phyloP scores from a whole-genome alignment of 495 filamentous ascomycete species.

The Lasiosphaeria ovina region DNA sequence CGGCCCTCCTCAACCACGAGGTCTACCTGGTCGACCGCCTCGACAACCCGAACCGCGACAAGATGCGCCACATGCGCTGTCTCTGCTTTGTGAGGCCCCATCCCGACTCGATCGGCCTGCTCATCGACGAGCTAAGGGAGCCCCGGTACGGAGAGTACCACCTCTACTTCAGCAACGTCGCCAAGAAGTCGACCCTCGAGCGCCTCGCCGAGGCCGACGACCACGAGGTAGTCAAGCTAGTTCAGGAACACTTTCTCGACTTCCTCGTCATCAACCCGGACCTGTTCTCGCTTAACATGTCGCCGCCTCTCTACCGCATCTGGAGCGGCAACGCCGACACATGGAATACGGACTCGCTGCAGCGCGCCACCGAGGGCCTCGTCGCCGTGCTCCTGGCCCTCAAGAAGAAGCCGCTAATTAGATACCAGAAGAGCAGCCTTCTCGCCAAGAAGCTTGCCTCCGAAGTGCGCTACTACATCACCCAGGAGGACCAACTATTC shows the following conservation, averaged over 20 bases:
- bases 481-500: conserved; percentile 95
- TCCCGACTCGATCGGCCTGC: conserved; percentile 81
- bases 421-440: conserved; percentile 89
- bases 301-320: conserved; percentile 70
- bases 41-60: conserved; percentile 87
- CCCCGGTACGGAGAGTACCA: conserved; percentile 98
- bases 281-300: conserved; percentile 77
- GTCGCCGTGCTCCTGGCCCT: conserved; percentile 77
- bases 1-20: conserved; percentile 91
- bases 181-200: conserved; percentile 94
- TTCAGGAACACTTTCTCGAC: conserved; percentile 95
- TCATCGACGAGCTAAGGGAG: conserved; percentile 94
- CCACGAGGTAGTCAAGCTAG: conserved; percentile 87
- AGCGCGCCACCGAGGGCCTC: conserved; percentile 81
- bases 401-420: conserved; percentile 93
- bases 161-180: conserved; percentile 94
- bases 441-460: conserved; percentile 89
- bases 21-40: conserved; percentile 96
- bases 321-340: conserved; percentile 78
- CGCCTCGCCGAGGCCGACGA: conserved; percentile 96
- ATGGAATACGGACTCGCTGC: conserved; percentile 86
- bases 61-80: conserved; percentile 96
- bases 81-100: conserved; percentile 91
- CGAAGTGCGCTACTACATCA: conserved; percentile 87
- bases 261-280: conserved; percentile 94